Evolutionary conservation across 306 rosid genomes (phyloP), one percentile per base, ranked within the genome.

Genomic region (Arachis hypogaea): DNA sequence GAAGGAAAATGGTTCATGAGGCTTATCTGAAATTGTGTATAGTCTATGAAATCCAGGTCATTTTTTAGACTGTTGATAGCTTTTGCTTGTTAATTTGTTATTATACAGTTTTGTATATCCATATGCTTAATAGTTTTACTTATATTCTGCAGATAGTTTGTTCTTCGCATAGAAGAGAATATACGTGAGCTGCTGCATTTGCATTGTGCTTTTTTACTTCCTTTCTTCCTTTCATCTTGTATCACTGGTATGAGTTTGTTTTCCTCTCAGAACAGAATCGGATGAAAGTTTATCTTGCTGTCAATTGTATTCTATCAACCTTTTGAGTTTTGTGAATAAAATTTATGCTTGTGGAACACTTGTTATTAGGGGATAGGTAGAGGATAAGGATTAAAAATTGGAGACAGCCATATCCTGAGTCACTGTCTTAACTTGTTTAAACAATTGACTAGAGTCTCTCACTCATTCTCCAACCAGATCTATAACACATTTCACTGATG

Each of bases 21-120:
- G 14, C 14, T 14, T 30, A 30, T 2, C 18, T 43, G 30, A 7
- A 12, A 14, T 14, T 14, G 14, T 14, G 14, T 14, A 14, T 14
- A 14, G 14, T 14, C 14, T 14, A 14, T 14, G 14, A 14, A 14
- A 14, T 14, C 14, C 93, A 94, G 99, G 99, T 90, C 68, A 68
- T 72, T 87, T 80, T 78, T 66, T 43, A 50, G 70, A 61, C 45
- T 71, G 38, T 69, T 61, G 62, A 40, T 78, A 50, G 38, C n/a
- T 49, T 42, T 42, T 42, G 1, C 45, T 7, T 42, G 78, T 42
- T 76, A 52, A 46, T 69, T 69, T 73, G 47, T 72, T 71, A 33
- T 71, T 9, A 61, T 76, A 55, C 68, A 50, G 59, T 68, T 71
- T 60, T 33, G 52, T 57, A 41, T 46, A 69, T 62, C 60, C 59